Evolutionary conservation across 306 rosid species (phyloP).

Genomic region (Vigna nakashimae): DNA sequence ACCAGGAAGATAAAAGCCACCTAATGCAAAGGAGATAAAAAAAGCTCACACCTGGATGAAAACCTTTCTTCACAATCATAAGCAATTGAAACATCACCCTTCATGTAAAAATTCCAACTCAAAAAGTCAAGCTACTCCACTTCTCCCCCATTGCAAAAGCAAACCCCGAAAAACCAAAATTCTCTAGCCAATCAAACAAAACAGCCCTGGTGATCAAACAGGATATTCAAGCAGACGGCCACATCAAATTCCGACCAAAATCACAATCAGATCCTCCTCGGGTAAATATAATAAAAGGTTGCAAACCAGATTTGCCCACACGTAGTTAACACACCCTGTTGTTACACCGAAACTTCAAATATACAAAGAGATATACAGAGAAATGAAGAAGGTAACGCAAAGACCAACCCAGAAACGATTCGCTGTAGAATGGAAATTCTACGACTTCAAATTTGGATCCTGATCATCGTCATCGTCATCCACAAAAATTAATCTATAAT

Average conservation of each 20-base stretch:
- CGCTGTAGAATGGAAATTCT: slow-evolving; percentile 38
- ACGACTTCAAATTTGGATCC: slow-evolving; percentile 47
- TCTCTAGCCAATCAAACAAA: slow-evolving; percentile 46
- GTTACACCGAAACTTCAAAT: slow-evolving; percentile 35
- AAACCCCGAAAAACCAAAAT: slow-evolving; percentile 30
- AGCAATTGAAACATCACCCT: slow-evolving; percentile 39
- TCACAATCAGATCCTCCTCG: slow-evolving; percentile 44
- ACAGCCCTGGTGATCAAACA: slow-evolving; percentile 35
- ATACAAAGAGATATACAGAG: slow-evolving; percentile 4
- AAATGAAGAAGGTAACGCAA: slow-evolving; percentile 24
- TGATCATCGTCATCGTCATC: slow-evolving; percentile 36
- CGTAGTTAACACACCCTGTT: slow-evolving; percentile 50
- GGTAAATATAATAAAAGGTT: slow-evolving; percentile 8
- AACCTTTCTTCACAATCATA: slow-evolving; percentile 32
- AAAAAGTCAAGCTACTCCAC: slow-evolving; percentile 42
- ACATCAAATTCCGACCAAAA: slow-evolving; percentile 44
- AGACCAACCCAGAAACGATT: slow-evolving; percentile 53
- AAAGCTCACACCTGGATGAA: slow-evolving; percentile 45
- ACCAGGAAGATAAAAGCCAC: slow-evolving; percentile 15
- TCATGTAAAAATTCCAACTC: slow-evolving; percentile 46
- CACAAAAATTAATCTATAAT: slow-evolving; percentile 30
- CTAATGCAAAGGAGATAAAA: slow-evolving; percentile 39
- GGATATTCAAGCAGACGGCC: slow-evolving; percentile 35
- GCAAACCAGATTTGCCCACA: slow-evolving; percentile 39
- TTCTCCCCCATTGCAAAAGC: slow-evolving; percentile 45